Base-by-base conservation (phyloP, 176 grass and related monocot species). In the Avena insularis region DNA sequence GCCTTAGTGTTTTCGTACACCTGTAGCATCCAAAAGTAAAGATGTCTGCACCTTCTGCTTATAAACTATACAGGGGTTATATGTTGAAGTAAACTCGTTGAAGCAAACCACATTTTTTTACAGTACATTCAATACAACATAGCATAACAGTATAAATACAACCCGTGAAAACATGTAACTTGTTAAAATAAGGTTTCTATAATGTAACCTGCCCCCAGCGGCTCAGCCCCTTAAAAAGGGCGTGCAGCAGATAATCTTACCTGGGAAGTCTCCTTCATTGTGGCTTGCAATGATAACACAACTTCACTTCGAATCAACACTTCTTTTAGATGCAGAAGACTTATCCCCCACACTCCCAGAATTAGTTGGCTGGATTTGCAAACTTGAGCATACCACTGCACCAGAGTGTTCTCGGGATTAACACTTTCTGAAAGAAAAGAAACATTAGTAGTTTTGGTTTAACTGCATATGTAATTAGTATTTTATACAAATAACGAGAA, bases 261-360 rank as follows among this genome's bases (percentile, higher is more conserved):
- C 87, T 79, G 64, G 19, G 81, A 84, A 84, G 64, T 31, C 49
- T 83, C 81, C 87, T 31, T 25, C 87, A 89, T 89, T 43, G 40
- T 25, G 6, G 46, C 67, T 78, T 15, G 83, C 67, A 40, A 60
- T 14, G 55, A 10, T 5, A 31, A 33, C 6, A 29, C 64, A 38
- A 5, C 13, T 49, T 9, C 8, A 49, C 17, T 47, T 35, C 3
- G 7, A 27, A 61, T 29, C 12, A 23, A 53, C 20, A 17, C 77
- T 60, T 72, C 40, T 21, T 5, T 19, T 80, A 45, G 79, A 63
- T 47, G 15, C 23, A 60, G 40, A 40, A 70, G 56, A 49, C 45
- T 74, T 49, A 15, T 74, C 71, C 20, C 43, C 43, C 12, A 25
- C 71, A 14, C 20, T 49, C 45, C 45, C 5, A 49, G 3, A 49